phyloP scores from a whole-genome alignment of 1,284 basidiomycete genomes.

The Pascua sp. region DNA sequence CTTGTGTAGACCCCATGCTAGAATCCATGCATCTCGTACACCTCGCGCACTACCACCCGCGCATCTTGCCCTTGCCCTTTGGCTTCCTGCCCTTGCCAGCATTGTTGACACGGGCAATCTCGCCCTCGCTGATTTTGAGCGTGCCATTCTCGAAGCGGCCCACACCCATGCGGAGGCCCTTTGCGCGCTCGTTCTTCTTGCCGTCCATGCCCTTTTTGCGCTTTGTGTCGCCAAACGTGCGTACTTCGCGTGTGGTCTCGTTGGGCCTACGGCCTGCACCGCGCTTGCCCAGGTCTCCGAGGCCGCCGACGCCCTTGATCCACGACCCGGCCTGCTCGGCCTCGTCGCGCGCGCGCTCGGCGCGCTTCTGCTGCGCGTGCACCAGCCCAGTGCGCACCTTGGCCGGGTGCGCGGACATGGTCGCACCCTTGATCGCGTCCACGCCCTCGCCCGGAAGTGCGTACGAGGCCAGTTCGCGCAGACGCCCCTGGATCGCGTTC shows the following conservation, averaged over 20 bases:
- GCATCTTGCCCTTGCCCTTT: conserved; percentile 14
- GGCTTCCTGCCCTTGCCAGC: conserved; percentile 8
- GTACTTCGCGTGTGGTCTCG: conserved; percentile 18
- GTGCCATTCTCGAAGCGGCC: conserved; percentile 45
- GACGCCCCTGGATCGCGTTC: conserved; percentile 37
- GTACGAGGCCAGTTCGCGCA: conserved; percentile 44
- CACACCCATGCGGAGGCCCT: conserved; percentile 47
- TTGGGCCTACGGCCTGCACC: conserved; percentile 11
- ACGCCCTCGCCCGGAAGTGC: conserved; percentile 40
- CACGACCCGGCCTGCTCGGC: conserved; percentile 38
- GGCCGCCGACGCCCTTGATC: conserved; percentile 40
- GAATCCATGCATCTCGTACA: neutral
- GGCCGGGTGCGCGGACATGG: conserved; percentile 36
- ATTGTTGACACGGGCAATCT: conserved; percentile 34
- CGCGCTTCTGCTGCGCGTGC: conserved; percentile 32
- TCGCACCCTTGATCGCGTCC: conserved; percentile 8
- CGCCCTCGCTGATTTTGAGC: conserved; percentile 40
- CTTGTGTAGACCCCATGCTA: neutral
- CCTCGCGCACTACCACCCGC: conserved; percentile 4
- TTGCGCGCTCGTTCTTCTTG: conserved; percentile 33
- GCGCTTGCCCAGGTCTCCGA: conserved; percentile 35
- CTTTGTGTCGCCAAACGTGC: conserved; percentile 26
- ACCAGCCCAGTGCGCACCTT: conserved; percentile 42
- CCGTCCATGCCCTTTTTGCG: conserved; percentile 47
- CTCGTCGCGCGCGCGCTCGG: conserved; percentile 29